These are phyloP conservation scores for Moesziomyces aphidis DNA, from an alignment of 1,284 basidiomycete species.

Conservation along the genomic window DNA sequence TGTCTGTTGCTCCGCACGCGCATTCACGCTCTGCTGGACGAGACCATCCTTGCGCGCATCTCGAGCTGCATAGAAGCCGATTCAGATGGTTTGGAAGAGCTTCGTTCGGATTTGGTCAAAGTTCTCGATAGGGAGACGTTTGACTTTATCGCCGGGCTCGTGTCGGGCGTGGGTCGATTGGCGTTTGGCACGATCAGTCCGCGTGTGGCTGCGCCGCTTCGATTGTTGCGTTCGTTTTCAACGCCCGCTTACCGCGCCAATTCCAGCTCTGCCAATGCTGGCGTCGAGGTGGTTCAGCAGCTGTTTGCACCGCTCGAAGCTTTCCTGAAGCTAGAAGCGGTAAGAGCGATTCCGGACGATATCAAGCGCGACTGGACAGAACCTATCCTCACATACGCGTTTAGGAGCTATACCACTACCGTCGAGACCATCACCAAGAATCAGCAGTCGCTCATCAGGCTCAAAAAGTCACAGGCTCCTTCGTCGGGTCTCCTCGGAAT, in stretches of 20 bases:
- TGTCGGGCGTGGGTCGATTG: slow-evolving; percentile 5
- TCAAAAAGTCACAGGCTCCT: slow-evolving; percentile 48
- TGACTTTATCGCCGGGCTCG: slow-evolving; percentile 19
- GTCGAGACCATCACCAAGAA: slow-evolving; percentile 62
- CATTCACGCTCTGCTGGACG: slow-evolving; percentile 9
- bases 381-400: slow-evolving; percentile 27
- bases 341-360: neutral
- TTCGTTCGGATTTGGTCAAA: slow-evolving; percentile 10
- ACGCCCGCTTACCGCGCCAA: slow-evolving; percentile 77
- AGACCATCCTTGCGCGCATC: slow-evolving; percentile 7
- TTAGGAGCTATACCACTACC: slow-evolving; percentile 41
- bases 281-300: slow-evolving; percentile 23
- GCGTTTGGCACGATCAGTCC: slow-evolving; percentile 74
- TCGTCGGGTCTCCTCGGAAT: slow-evolving; percentile 7
- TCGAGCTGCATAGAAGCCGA: neutral
- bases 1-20: slow-evolving; percentile 1
- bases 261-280: neutral
- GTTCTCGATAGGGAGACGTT: slow-evolving; percentile 26
- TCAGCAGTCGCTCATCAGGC: slow-evolving; percentile 57
- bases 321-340: slow-evolving; percentile 2
- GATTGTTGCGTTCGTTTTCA: slow-evolving; percentile 86
- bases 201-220: slow-evolving; percentile 84
- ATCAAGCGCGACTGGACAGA: slow-evolving; percentile 19
- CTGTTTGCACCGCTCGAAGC: slow-evolving; percentile 24
- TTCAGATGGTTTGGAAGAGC: neutral